Evolutionary conservation across 495 filamentous ascomycete genomes (phyloP).

Genomic region (Ramalina intermedia): DNA sequence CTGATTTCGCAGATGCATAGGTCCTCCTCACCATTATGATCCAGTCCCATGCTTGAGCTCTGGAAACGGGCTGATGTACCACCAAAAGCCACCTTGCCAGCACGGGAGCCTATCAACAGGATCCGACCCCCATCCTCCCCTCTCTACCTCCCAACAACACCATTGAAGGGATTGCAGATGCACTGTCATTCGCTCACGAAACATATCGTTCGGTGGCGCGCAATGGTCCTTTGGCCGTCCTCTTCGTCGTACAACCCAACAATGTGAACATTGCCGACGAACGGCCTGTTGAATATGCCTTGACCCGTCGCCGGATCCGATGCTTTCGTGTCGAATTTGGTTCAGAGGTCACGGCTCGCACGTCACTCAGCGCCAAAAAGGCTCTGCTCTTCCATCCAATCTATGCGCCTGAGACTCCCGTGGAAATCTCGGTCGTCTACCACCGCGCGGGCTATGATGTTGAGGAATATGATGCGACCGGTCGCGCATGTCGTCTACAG

Average conservation of each 20-base stretch:
- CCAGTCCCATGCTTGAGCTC: too few species aligned
- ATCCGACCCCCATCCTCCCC: not conserved
- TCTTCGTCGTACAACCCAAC: conserved; percentile 65
- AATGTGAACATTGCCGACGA: conserved; percentile 86
- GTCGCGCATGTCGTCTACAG: conserved; percentile 47
- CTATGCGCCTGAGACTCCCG: conserved; percentile 34
- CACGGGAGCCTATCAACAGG: conserved; percentile 12
- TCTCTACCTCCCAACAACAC: not conserved
- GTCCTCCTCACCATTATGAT: not conserved
- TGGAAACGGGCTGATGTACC: too few species aligned
- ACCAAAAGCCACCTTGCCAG: conserved; percentile 11
- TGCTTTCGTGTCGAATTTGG: conserved; percentile 50
- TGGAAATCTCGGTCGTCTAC: conserved; percentile 69
- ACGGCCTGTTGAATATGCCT: conserved; percentile 28
- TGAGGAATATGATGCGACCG: conserved; percentile 49
- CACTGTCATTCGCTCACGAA: not conserved
- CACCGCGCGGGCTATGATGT: conserved; percentile 73
- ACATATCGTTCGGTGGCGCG: not conserved
- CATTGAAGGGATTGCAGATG: not conserved
- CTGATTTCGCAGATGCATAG: conserved; percentile 53
- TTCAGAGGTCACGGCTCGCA: conserved; percentile 41
- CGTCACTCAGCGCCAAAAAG: conserved; percentile 40
- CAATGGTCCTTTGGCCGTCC: conserved; percentile 28
- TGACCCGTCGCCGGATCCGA: conserved; percentile 31
- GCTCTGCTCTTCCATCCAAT: conserved; percentile 52